Conservation (phyloP, 1,284 basidiomycete genomes). For the Cutaneotrichosporon sp. region DNA sequence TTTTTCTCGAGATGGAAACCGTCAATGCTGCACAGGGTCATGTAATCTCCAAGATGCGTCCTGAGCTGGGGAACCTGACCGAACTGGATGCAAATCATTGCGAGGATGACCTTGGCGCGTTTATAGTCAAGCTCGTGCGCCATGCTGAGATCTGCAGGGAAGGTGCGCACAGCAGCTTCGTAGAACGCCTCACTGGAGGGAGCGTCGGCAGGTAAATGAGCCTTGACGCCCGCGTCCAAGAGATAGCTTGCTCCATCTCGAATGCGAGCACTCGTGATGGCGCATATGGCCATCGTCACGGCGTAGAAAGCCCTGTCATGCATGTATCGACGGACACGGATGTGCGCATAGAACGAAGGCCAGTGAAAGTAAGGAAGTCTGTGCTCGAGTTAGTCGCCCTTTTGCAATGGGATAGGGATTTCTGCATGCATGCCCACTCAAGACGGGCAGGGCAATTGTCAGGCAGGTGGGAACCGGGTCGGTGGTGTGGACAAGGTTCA, state of each 20-base stretch:
- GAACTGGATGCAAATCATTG: constrained; percentile 37
- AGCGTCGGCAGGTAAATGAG: constrained; percentile 4
- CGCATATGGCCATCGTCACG: constrained; percentile 39
- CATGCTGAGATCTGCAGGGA: constrained; percentile 73
- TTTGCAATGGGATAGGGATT: too few species aligned
- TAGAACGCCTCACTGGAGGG: constrained; percentile 32
- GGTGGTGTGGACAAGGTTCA: too few species aligned
- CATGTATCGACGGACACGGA: constrained; percentile 28
- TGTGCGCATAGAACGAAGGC: constrained; percentile 33
- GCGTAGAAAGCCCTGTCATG: constrained; percentile 36
- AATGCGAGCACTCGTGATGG: constrained; percentile 37
- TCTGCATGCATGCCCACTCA: too few species aligned
- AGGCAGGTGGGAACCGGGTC: too few species aligned
- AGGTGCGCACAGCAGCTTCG: constrained; percentile 19
- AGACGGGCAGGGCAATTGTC: too few species aligned
- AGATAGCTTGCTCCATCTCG: constrained; percentile 34
- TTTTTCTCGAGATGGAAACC: constrained; percentile 39
- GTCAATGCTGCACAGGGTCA: constrained; percentile 35
- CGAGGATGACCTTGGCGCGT: constrained; percentile 60
- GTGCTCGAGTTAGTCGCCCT: neutral
- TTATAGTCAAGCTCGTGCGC: constrained; percentile 68
- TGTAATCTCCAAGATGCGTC: constrained; percentile 38
- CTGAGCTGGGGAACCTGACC: constrained; percentile 28
- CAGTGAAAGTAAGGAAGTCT: constrained; percentile 45
- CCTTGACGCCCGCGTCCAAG: neutral